These are phyloP conservation scores for Xanthoceras sorbifolium DNA, from an alignment of 345 rosid species.

Conservation along the genomic window DNA sequence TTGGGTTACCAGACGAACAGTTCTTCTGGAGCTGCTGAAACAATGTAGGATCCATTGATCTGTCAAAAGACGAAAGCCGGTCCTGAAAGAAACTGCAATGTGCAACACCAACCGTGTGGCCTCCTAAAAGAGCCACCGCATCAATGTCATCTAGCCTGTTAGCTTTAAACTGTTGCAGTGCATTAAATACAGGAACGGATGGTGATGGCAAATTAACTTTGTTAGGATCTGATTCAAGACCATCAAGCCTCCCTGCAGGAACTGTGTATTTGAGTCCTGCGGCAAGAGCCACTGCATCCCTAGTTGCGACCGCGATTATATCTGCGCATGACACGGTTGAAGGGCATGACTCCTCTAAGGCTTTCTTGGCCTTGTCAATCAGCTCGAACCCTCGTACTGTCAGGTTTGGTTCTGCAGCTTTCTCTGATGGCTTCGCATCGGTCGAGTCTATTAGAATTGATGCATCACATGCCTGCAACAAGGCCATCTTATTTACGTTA, in stretches of 20 bases:
- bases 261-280: slow-evolving; percentile 50
- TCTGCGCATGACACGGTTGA: slow-evolving; percentile 74
- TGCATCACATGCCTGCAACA: slow-evolving; percentile 70
- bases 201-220: slow-evolving; percentile 69
- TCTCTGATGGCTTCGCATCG: slow-evolving; percentile 44
- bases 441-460: slow-evolving; percentile 69
- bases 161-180: slow-evolving; percentile 37
- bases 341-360: slow-evolving; percentile 53
- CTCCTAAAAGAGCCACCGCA: slow-evolving; percentile 73
- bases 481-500: not conserved
- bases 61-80: slow-evolving; percentile 39
- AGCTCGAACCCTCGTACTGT: slow-evolving; percentile 62
- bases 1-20: slow-evolving; percentile 40
- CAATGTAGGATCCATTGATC: slow-evolving; percentile 47
- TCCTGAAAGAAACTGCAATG: slow-evolving; percentile 61
- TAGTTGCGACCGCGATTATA: slow-evolving; percentile 56
- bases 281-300: slow-evolving; percentile 58
- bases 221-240: slow-evolving; percentile 40
- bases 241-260: slow-evolving; percentile 67
- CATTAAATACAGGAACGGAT: slow-evolving; percentile 31
- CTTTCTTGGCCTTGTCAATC: slow-evolving; percentile 57
- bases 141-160: slow-evolving; percentile 48
- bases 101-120: slow-evolving; percentile 65
- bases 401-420: slow-evolving; percentile 60
- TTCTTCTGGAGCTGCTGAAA: slow-evolving; percentile 34